phyloP scores from a whole-genome alignment of 805 yeast species.

The Pichia scutulata region DNA sequence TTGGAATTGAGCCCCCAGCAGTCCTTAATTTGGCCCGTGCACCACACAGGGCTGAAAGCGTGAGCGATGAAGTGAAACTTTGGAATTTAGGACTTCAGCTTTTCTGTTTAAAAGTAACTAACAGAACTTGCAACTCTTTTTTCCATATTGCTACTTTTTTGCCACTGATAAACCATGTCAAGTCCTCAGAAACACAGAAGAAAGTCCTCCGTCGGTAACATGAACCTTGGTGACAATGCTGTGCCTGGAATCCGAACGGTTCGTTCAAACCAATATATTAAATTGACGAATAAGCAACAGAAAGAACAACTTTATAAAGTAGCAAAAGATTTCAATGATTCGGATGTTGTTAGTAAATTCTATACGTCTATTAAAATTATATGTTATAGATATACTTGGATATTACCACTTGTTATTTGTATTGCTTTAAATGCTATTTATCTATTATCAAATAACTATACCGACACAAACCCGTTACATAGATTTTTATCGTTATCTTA shows the following conservation, averaged over 20 bases:
- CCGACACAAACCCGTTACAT: slow-evolving; percentile 53
- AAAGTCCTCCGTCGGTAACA: slow-evolving; percentile 63
- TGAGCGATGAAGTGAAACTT: not conserved
- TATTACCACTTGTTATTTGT: slow-evolving; percentile 51
- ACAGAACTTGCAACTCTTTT: not conserved
- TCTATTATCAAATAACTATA: slow-evolving; percentile 48
- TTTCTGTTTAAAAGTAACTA: not conserved
- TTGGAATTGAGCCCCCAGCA: not conserved
- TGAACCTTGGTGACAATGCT: slow-evolving; percentile 65
- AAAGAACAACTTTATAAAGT: slow-evolving; percentile 22
- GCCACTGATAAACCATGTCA: not conserved
- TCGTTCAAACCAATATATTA: slow-evolving; percentile 39
- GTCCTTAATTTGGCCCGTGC: not conserved
- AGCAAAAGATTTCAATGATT: slow-evolving; percentile 32
- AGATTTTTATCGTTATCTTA: slow-evolving; percentile 62
- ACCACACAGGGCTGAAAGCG: not conserved
- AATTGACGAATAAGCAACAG: slow-evolving; percentile 30
- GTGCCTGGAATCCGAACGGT: slow-evolving; percentile 64
- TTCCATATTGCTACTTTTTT: not conserved
- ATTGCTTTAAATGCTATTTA: slow-evolving; percentile 35
- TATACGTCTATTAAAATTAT: slow-evolving; percentile 53
- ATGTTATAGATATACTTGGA: slow-evolving; percentile 60
- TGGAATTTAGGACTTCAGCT: no score
- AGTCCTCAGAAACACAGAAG: slow-evolving; percentile 15
- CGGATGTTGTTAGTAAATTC: slow-evolving; percentile 48